Evolutionary conservation across 1,284 basidiomycete species (phyloP), one percentile per base, ranked within the genome.

Genomic region (Trametes versicolor): DNA sequence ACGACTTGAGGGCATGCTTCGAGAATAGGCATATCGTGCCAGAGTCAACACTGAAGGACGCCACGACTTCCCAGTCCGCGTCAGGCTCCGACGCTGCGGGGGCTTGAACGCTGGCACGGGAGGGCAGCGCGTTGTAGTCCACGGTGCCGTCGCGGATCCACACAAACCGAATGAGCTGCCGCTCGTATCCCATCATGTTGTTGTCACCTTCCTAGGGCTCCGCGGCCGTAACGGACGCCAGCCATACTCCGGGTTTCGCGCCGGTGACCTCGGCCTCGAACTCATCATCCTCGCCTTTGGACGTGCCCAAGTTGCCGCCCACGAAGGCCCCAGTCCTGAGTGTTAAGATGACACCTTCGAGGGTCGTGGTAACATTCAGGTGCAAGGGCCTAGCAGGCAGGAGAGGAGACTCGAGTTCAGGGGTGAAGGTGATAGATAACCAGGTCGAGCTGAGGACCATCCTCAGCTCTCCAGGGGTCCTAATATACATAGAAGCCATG

Each of bases 211-310:
- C 55, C 15, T 45, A 21, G 19, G 10, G 37, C 29, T 49, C 43
- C 5, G n/a, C 25, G 39, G 48, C 19, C 17, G 54, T 39, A 32
- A 62, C 21, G 3, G 50, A 53, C 48, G 54, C 56, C 25, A 59
- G 58, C 64, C 64, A 64, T 25, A 58, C 51, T 1, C 67, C 64
- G 2, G 61, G 64, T 56, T 66, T 69, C 6, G 58, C 60, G 29
- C 58, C 54, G 1, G 47, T 43, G 50, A 66, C n/a, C 25, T 50
- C 37, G 4, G 52, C 57, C 32, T 69, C 67, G 56, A 69, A 69
- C 32, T 63, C 43, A 39, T 66, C 67, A 0, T 29, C 34, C 5
- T 59, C 64, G 37, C 50, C 58, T 25, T 66, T 66, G 10, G 64
- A 41, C 17, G 41, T 32, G 12, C 36, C 45, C 17, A 63, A 21